Base-by-base conservation (phyloP, 768 basidiomycete genomes). In the Russula earlei region DNA sequence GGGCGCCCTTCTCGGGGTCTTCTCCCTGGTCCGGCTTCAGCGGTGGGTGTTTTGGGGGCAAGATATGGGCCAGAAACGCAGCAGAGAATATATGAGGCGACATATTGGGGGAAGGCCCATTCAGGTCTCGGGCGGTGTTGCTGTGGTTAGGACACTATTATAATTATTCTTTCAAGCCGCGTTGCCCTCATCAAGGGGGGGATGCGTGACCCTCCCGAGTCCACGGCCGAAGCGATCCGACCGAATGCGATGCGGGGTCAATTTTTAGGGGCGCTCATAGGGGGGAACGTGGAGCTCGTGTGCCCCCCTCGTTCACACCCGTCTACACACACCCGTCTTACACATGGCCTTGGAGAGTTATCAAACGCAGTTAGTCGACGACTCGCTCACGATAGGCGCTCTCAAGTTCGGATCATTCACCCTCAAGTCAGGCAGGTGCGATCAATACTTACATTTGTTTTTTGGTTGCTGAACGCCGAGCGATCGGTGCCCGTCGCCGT, bases 401-500 rank as follows among this genome's bases (percentile, higher is more conserved):
- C 81, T 92, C 56, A 87, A 85, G 66, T 98, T 97, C 65, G 96
- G 95, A 33, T 76, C 82, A 1, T 99, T 96, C 68, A 89, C 85
- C 1, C 78, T 98, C 55, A 99, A 98, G 79, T 93, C 91, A 33
- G 96, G 95, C 61, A 83, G 93, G 90, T 91, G 68, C 62, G 85
- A 55, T 52, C 42, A 37, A n/a, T n/a, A n/a, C n/a, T n/a, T n/a
- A n/a, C n/a, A n/a, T n/a, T n/a, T n/a, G n/a, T n/a, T n/a, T n/a
- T n/a, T n/a, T n/a, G n/a, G n/a, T n/a, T n/a, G n/a, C n/a, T n/a
- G n/a, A n/a, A n/a, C n/a, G n/a, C n/a, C n/a, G n/a, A n/a, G n/a
- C n/a, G n/a, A n/a, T n/a, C n/a, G n/a, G n/a, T n/a, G n/a, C n/a
- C n/a, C n/a, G n/a, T n/a, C n/a, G n/a, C n/a, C n/a, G n/a, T n/a